A percentile compares a stretch with the other conserved stretches of the same genome.
phyloP scores from a whole-genome alignment of 2,329 filamentous ascomycete species.

The Paracamarosporium sp. region DNA sequence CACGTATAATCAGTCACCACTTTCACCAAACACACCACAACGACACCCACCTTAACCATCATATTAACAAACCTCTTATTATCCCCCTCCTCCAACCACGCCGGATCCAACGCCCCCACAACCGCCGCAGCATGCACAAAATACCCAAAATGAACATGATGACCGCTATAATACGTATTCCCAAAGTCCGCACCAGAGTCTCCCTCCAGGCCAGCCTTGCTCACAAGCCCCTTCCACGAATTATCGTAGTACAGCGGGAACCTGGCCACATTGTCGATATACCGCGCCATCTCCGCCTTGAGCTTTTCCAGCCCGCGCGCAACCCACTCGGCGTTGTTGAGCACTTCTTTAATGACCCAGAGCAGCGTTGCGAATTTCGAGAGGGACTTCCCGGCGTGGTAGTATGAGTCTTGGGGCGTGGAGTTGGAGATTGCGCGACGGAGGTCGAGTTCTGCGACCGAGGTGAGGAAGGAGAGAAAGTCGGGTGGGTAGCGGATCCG shows the following conservation, averaged over 20 bases:
- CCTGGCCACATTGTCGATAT: slow-evolving; percentile 48
- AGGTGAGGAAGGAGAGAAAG: slow-evolving; percentile 66
- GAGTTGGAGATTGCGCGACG: slow-evolving; percentile 76
- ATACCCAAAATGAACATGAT: slow-evolving; percentile 76
- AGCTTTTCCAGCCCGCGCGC: slow-evolving; percentile 57
- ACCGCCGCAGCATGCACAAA: slow-evolving; percentile 87
- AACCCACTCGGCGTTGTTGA: slow-evolving; percentile 61
- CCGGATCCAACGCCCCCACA: slow-evolving; percentile 78
- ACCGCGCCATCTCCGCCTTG: slow-evolving; percentile 57
- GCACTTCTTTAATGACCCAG: slow-evolving; percentile 60
- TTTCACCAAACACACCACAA: not conserved
- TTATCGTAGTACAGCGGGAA: slow-evolving; percentile 64
- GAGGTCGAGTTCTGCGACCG: slow-evolving; percentile 74
- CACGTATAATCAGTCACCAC: not conserved
- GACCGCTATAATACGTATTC: slow-evolving; percentile 77
- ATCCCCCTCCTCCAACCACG: slow-evolving; percentile 66
- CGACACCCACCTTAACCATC: slow-evolving; percentile 65
- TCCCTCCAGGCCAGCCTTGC: slow-evolving; percentile 72
- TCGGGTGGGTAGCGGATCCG: slow-evolving; percentile 46
- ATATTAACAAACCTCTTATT: slow-evolving; percentile 84
- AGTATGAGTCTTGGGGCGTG: slow-evolving; percentile 83
- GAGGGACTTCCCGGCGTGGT: slow-evolving; percentile 77
- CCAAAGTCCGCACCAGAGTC: slow-evolving; percentile 83
- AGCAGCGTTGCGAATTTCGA: slow-evolving; percentile 51
- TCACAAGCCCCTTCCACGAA: slow-evolving; percentile 82